Base-by-base conservation (phyloP, 2,329 filamentous ascomycete genomes). In the Ophiostoma perfectum region DNA sequence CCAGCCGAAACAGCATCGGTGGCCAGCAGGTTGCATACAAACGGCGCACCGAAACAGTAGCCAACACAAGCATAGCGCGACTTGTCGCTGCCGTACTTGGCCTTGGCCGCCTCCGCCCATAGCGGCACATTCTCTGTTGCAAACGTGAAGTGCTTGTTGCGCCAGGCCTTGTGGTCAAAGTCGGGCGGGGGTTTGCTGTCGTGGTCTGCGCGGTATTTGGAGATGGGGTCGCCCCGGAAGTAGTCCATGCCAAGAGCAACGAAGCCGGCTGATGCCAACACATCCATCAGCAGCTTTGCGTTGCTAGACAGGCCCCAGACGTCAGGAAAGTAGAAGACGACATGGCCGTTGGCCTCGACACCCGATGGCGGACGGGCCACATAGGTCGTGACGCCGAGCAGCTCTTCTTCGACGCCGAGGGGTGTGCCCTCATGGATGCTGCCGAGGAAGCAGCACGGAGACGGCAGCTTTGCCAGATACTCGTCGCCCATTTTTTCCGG, bases 151-250 rank as follows among this genome's bases (percentile, higher is more conserved):
- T 84, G 80, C 73, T 83, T 83, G 42, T 70, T 67, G 68, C 80
- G 80, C 82, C 82, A 84, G 5, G 80, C 81, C 44, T 78, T 78
- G 36, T 78, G 80, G 73, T 84, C 81, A 68, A 84, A 84, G 41
- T 73, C 76, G 2, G 77, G 75, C 27, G 78, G 74, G 14, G 70
- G 73, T 39, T 72, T 76, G 44, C 78, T 75, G 55, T 76, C 58
- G 38, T 14, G 60, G 27, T 65, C 27, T 7, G 27, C 11, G 52
- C 72, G 70, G 70, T 73, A 70, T 36, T 77, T 77, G 27, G 78
- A 74, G 14, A 73, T 74, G 42, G 73, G 77, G 63, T 80, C 77
- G 12, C 71, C 72, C 1, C 67, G 67, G 39, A 73, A 73, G 62
- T 72, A 73, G 67, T 73, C 72, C 42, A 73, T 70, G 64, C 72